phyloP scores from a whole-genome alignment of 768 basidiomycete genomes.

The Agrocybe pediades region DNA sequence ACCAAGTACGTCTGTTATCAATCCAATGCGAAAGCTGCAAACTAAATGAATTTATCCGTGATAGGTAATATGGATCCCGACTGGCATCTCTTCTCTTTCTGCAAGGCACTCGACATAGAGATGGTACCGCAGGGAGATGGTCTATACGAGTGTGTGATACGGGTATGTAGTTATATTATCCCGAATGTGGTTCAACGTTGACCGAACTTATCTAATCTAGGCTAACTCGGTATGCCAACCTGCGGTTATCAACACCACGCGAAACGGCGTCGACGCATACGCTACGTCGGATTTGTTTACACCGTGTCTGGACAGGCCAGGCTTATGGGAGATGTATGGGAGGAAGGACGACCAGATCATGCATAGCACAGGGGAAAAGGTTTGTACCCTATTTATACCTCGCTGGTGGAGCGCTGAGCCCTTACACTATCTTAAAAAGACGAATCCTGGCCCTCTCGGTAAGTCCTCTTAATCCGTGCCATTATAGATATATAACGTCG shows the following conservation, averaged over 20 bases:
- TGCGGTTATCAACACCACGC: not conserved
- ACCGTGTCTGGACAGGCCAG: constrained; percentile 2
- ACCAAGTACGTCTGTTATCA: not conserved
- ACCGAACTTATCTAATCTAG: not conserved
- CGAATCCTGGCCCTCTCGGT: constrained; percentile 14
- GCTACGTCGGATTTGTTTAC: constrained; percentile 8
- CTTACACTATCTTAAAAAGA: not conserved
- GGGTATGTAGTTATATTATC: not conserved
- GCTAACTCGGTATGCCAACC: not conserved
- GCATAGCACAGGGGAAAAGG: constrained; percentile 14
- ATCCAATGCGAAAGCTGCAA: not conserved
- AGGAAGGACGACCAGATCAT: constrained; percentile 12
- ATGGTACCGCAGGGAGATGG: constrained; percentile 4
- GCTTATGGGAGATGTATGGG: constrained; percentile 11
- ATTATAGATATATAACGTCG: too few species aligned
- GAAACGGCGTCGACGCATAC: constrained; percentile 1
- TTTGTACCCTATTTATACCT: not conserved
- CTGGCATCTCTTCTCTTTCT: constrained; percentile 8
- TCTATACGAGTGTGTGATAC: constrained; percentile 4
- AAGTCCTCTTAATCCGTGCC: not conserved
- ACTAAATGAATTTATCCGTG: not conserved
- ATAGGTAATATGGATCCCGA: not conserved
- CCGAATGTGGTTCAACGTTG: not conserved
- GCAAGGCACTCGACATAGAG: not conserved
- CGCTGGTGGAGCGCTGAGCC: too few species aligned